Evolutionary conservation across 768 basidiomycete species (phyloP).

Genomic region (Trichaptum fuscoviolaceum): DNA sequence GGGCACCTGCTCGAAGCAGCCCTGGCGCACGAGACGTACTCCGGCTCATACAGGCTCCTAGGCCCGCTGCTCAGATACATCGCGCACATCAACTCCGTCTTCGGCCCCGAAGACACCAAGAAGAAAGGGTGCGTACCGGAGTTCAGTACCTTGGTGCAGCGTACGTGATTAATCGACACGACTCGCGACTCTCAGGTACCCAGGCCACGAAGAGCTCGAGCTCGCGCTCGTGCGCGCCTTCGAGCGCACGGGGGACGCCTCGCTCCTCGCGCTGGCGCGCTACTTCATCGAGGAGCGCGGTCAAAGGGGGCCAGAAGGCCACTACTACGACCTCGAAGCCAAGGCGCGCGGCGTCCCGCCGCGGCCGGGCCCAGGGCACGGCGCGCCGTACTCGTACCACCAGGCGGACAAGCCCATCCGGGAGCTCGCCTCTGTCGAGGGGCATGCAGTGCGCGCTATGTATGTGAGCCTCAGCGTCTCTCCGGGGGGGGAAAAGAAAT

Average conservation of each 20-base stretch:
- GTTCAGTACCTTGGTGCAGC: background rate
- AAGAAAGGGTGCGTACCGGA: constrained; percentile 13
- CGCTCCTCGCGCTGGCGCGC: constrained; percentile 13
- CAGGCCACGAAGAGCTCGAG: constrained; percentile 19
- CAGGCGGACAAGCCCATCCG: constrained; percentile 16
- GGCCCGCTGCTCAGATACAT: constrained; percentile 16
- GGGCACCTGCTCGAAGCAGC: constrained; percentile 20
- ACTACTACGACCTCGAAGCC: constrained; percentile 18
- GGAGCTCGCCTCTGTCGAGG: constrained; percentile 12
- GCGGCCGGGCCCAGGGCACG: constrained; percentile 12
- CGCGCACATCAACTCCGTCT: constrained; percentile 13
- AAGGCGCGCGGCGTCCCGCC: constrained; percentile 14
- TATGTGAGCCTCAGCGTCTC: constrained; percentile 9
- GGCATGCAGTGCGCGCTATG: constrained; percentile 17
- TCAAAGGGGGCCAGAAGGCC: constrained; percentile 7
- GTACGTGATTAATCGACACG: background rate
- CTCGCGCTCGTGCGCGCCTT: constrained; percentile 15
- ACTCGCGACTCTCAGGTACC: constrained; percentile 12
- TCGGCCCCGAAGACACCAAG: constrained; percentile 15
- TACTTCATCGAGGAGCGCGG: constrained; percentile 20
- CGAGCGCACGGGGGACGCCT: constrained; percentile 9
- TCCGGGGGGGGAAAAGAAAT: too few relatives aligned
- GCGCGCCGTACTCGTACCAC: constrained; percentile 14
- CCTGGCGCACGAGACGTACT: constrained; percentile 16
- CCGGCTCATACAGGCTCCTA: constrained; percentile 11